Evolutionary conservation across 495 filamentous ascomycete species (phyloP).

Genomic region (Paragyromitra xinjiangensis): DNA sequence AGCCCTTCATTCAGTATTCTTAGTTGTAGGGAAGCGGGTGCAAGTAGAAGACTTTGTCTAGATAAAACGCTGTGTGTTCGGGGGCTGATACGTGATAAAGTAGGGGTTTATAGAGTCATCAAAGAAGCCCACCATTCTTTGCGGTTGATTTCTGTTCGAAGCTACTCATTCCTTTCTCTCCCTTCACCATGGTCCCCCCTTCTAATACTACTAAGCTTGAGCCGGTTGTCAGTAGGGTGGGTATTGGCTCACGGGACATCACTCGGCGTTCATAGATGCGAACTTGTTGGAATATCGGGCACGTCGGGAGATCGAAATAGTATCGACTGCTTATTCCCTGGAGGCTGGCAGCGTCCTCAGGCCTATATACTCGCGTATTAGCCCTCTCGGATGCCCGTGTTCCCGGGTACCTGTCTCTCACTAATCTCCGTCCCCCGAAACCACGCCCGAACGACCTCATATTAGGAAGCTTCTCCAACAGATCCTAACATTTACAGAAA

Average conservation of each 20-base stretch:
- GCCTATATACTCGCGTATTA: too few relatives aligned
- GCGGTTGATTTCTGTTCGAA: neutral
- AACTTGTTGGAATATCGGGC: too few relatives aligned
- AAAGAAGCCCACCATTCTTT: neutral
- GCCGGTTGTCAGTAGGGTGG: neutral
- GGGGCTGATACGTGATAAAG: neutral
- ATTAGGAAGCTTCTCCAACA: too few relatives aligned
- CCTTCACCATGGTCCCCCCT: neutral
- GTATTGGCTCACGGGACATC: neutral
- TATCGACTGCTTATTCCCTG: too few relatives aligned
- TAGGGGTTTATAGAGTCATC: neutral
- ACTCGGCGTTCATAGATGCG: neutral
- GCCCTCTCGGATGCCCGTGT: too few relatives aligned
- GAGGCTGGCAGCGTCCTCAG: too few relatives aligned
- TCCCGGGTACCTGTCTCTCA: neutral
- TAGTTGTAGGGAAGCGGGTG: neutral
- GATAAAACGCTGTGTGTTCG: neutral
- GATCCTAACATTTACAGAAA: neutral
- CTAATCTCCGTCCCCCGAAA: neutral
- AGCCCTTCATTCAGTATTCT: neutral
- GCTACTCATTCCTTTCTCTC: neutral
- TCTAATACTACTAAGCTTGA: neutral
- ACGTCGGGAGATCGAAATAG: too few relatives aligned
- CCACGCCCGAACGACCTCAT: too few relatives aligned
- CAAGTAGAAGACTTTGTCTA: neutral